Evolutionary conservation across 2,329 filamentous ascomycete genomes (phyloP), one percentile per base, ranked within the genome.

Genomic region (Aspergillus latus): DNA sequence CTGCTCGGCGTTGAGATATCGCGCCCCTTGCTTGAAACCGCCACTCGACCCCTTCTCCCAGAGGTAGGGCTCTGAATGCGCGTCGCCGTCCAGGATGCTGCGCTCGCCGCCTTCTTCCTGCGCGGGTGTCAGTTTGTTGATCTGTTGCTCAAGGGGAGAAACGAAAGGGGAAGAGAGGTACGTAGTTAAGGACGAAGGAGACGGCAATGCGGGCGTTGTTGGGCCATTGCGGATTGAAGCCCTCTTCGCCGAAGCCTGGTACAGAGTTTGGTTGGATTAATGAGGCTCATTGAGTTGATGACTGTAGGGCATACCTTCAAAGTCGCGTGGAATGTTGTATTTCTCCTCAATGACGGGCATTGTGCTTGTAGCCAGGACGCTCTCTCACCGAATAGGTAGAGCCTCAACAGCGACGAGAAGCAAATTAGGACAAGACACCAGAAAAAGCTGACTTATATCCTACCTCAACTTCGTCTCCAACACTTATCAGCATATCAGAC

Each of bases 1-100:
- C 3, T 56, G 48, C 34, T 56, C 48, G 13, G 48, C 48, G 43
- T 56, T 56, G 13, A 51, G 16, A 43, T 56, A 56, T 2, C 54
- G 43, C 11, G 54, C 54, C 15, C 36, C 43, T 11, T 34, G 11
- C 4, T 29, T 16, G n/a, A 53, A 34, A 32, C 59, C 58, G 15
- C 57, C 64, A 6, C 59, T 61, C 1, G 62, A 61, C 10, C 71
- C 70, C 55, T 72, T 73, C 54, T 72, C 68, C 70, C 70, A 72
- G 5, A 73, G 63, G 53, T 72, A 72, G 7, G 69, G 68, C 54
- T 74, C 71, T 4, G 51, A 68, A 52, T 45, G 43, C 13, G 13
- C 45, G 46, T 59, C 57, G 28, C 57, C 64, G 66, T 58, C 46
- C 57, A 71, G 13, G 72, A 66, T 16, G 68, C 69, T 51, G 71